These are phyloP conservation scores for Serendipita sp. DNA, from an alignment of 768 basidiomycete genomes.

Conservation along the genomic window DNA sequence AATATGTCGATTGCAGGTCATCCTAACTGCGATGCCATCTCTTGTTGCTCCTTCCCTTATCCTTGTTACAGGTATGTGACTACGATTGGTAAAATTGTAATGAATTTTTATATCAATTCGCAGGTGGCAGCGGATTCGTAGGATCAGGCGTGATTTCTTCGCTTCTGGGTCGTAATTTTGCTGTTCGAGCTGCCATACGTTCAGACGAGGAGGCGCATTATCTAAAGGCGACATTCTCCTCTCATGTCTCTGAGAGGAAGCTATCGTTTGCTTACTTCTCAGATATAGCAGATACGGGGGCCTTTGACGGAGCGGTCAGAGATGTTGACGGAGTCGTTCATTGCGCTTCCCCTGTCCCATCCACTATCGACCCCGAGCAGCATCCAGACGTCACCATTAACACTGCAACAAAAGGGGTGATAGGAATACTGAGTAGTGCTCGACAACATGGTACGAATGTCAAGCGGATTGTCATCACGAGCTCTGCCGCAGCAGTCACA, in stretches of 20 bases:
- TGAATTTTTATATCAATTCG: background rate
- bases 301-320: slow-evolving; percentile 12
- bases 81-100: background rate
- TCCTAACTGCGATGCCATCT: background rate
- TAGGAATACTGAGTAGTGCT: slow-evolving; percentile 18
- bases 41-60: background rate
- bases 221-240: background rate
- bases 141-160: background rate
- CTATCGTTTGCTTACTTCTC: background rate
- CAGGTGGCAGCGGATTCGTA: background rate
- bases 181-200: background rate
- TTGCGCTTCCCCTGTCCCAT: slow-evolving; percentile 11
- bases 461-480: slow-evolving; percentile 21
- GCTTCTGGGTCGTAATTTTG: background rate
- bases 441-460: slow-evolving; percentile 16
- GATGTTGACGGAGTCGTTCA: slow-evolving; percentile 13
- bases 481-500: slow-evolving; percentile 20
- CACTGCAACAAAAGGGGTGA: slow-evolving; percentile 22
- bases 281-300: background rate
- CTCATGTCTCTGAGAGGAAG: background rate
- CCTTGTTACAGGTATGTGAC: slow-evolving; percentile 5
- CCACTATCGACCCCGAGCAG: background rate
- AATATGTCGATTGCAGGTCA: background rate
- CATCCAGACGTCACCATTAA: slow-evolving; percentile 16
- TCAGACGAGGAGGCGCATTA: background rate